These are phyloP conservation scores for Annona squamosa DNA, from an alignment of 164 flowering plant species.

Conservation along the genomic window DNA sequence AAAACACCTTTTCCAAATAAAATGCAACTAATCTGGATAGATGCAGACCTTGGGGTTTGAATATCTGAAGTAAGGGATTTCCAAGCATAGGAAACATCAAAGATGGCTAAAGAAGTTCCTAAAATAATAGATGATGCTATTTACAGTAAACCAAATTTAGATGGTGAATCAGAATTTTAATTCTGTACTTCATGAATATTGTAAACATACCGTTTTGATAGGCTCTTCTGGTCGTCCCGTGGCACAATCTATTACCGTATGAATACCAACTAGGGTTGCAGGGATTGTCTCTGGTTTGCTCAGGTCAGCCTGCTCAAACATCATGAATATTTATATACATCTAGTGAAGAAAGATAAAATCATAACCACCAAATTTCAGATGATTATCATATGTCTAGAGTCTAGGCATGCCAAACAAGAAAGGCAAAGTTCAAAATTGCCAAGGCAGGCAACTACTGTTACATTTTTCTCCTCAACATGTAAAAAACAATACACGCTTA, in stretches of 20 bases:
- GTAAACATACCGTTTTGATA: slow-evolving; percentile 57
- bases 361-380: no score
- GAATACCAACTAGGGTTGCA: slow-evolving; percentile 89
- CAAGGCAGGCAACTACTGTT: not conserved
- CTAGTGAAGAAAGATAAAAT: not conserved
- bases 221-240: slow-evolving; percentile 99
- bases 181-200: not conserved
- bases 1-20: no score
- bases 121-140: no score
- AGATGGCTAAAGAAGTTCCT: no score
- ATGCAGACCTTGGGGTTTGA: no score
- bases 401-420: not conserved
- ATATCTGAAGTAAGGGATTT: no score
- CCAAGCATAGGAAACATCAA: no score
- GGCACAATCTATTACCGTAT: slow-evolving; percentile 94
- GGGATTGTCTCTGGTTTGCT: slow-evolving; percentile 95
- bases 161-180: no score
- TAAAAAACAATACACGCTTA: no score
- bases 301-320: slow-evolving; percentile 70
- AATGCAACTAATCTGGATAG: no score
- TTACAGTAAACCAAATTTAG: no score
- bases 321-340: not conserved
- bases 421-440: not conserved
- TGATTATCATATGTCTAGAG: no score
- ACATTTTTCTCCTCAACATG: not conserved